phyloP scores from a whole-genome alignment of 2,329 filamentous ascomycete species.

The Fusarium longipes region DNA sequence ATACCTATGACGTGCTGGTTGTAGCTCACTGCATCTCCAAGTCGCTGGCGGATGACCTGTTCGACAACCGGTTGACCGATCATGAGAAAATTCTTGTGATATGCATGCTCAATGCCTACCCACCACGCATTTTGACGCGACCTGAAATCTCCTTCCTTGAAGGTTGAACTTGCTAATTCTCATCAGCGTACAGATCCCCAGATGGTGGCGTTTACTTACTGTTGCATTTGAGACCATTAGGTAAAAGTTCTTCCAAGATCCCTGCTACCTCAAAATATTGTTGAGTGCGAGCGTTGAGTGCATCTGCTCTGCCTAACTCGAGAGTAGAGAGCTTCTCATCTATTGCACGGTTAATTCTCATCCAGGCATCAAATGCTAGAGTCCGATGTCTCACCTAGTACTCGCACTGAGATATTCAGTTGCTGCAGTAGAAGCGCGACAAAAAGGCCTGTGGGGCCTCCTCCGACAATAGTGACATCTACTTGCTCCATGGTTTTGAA shows the following conservation, averaged over 20 bases:
- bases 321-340: constrained; percentile 55
- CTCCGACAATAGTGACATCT: constrained; percentile 38
- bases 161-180: constrained; percentile 60
- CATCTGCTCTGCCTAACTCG: constrained; percentile 59
- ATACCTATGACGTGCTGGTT: constrained; percentile 56
- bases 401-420: constrained; percentile 55
- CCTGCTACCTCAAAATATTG: constrained; percentile 60
- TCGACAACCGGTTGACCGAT: constrained; percentile 61
- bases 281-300: constrained; percentile 61
- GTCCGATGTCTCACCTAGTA: constrained; percentile 48
- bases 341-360: constrained; percentile 31
- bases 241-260: constrained; percentile 56
- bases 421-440: constrained; percentile 57
- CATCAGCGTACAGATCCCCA: too few species aligned
- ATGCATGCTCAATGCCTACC: constrained; percentile 57
- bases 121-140: constrained; percentile 62
- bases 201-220: too few species aligned
- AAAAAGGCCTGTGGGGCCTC: constrained; percentile 60
- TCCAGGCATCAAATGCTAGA: accelerated
- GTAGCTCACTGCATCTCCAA: constrained; percentile 52
- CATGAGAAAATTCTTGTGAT: constrained; percentile 63
- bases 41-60: constrained; percentile 50
- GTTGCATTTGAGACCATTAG: constrained; percentile 60
- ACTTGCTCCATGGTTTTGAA: constrained; percentile 7
- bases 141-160: constrained; percentile 58